These are phyloP conservation scores for Paraconiothyrium sp. DNA, from an alignment of 2,329 filamentous ascomycete species.

Conservation along the genomic window DNA sequence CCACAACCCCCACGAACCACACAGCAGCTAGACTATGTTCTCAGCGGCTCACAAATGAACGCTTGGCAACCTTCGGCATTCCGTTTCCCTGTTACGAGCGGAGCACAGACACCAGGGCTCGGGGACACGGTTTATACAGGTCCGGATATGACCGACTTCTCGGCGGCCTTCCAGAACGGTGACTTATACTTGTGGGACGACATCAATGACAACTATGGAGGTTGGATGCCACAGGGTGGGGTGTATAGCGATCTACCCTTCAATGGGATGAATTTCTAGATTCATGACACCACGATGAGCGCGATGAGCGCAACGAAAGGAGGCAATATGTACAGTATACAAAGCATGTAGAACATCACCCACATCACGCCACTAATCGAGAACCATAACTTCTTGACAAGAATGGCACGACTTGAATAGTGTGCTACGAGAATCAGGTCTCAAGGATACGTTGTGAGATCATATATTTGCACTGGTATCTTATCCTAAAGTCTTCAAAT, in stretches of 20 bases:
- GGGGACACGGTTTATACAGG: constrained; percentile 19
- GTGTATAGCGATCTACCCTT: constrained; percentile 40
- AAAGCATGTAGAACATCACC: too few species aligned
- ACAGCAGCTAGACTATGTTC: constrained; percentile 4
- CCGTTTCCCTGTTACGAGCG: not conserved
- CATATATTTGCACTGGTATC: not conserved
- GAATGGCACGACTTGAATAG: too few species aligned
- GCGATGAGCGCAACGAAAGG: too few species aligned
- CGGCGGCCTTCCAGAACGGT: constrained; percentile 45
- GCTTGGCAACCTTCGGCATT: constrained; percentile 9
- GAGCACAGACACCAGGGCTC: constrained; percentile 19
- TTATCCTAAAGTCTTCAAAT: not conserved
- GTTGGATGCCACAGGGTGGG: constrained; percentile 40
- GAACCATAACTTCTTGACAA: too few species aligned
- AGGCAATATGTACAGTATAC: too few species aligned
- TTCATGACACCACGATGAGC: not conserved
- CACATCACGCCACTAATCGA: too few species aligned
- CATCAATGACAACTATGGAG: constrained; percentile 43
- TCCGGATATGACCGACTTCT: constrained; percentile 45
- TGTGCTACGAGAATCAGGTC: too few species aligned
- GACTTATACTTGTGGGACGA: constrained; percentile 51
- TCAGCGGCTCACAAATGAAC: not conserved
- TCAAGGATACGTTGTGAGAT: not conserved
- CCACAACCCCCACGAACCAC: not conserved
- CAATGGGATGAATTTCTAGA: constrained; percentile 19